Base-by-base conservation (phyloP, 2,329 filamentous ascomycete genomes). In the Fusarium annulatum region DNA sequence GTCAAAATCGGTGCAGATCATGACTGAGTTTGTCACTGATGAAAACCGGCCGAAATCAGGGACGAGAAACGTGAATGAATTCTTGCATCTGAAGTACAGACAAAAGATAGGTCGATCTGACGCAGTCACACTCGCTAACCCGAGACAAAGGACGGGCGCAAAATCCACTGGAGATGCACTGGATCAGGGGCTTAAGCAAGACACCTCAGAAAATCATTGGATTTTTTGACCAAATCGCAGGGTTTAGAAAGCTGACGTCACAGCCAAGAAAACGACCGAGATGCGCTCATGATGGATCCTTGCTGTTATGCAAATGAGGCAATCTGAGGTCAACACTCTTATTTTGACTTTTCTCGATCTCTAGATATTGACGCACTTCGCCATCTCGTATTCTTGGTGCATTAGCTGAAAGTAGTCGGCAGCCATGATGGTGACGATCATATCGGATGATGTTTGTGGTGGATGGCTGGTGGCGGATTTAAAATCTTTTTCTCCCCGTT, bases 191-290 rank as follows among this genome's bases (percentile, higher is more conserved):
- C n/a, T 41, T 34, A 15, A 28, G 41, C 68, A 67, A 57, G 63
- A 56, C 64, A 46, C 9, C 23, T 28, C 26, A 61, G 53, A 66
- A 28, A 49, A 65, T 10, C 38, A 51, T 46, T 63, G 36, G 49
- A 58, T 28, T 58, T 30, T 33, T 33, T 8, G 10, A 30, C 34
- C 23, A 55, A 19, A 49, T 41, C 53, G 53, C 63, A 67, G 39
- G 64, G 64, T 36, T 42, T 66, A 58, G 52, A 60, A 53, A 52
- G 23, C 67, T 77, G 76, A 77, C 76, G 76, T 77, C 76, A 77
- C 60, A 41, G 34, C 66, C 23, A 62, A 62, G 67, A 62, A 63
- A 69, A 64, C 39, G 61, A 45, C 60, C 53, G 58, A 71, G 36
- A 61, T 67, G 42, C 55, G 55, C 34, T 71, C 57, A 56, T 63